phyloP scores from a whole-genome alignment of 2,329 filamentous ascomycete species.

The Trichoderma sp. region DNA sequence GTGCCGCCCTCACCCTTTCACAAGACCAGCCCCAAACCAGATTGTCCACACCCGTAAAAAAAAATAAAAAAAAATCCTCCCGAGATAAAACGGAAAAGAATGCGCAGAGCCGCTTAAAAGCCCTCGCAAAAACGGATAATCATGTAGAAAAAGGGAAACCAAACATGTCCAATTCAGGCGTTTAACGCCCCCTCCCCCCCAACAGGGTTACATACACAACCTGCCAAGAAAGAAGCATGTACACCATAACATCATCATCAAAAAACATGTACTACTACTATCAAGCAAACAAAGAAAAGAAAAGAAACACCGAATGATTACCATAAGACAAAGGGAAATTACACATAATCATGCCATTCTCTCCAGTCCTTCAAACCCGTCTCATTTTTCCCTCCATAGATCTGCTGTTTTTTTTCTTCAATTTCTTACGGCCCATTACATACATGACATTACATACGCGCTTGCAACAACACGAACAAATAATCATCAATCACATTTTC shows the following conservation, averaged over 20 bases:
- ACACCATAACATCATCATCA: not conserved
- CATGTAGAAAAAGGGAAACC: not conserved
- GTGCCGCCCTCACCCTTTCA: not conserved
- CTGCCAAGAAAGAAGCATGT: not conserved
- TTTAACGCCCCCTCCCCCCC: too few species aligned
- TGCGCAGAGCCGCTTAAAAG: slow-evolving; percentile 6
- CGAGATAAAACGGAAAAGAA: not conserved
- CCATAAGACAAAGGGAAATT: too few species aligned
- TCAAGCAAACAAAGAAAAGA: too few species aligned
- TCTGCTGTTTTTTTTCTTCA: not conserved
- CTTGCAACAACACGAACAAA: not conserved
- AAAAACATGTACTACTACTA: too few species aligned
- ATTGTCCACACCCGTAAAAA: not conserved
- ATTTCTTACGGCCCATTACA: not conserved
- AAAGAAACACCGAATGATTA: too few species aligned
- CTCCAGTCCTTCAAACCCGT: too few species aligned
- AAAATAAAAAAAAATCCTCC: too few species aligned
- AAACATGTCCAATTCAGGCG: not conserved
- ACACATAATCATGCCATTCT: too few species aligned
- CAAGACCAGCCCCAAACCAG: not conserved
- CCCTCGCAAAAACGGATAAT: not conserved
- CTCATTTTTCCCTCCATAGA: not conserved
- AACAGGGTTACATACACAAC: not conserved
- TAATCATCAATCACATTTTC: not conserved
- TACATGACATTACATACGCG: not conserved